These are phyloP conservation scores for Viola pubescens DNA, from an alignment of 441 rosid species.

Conservation along the genomic window DNA sequence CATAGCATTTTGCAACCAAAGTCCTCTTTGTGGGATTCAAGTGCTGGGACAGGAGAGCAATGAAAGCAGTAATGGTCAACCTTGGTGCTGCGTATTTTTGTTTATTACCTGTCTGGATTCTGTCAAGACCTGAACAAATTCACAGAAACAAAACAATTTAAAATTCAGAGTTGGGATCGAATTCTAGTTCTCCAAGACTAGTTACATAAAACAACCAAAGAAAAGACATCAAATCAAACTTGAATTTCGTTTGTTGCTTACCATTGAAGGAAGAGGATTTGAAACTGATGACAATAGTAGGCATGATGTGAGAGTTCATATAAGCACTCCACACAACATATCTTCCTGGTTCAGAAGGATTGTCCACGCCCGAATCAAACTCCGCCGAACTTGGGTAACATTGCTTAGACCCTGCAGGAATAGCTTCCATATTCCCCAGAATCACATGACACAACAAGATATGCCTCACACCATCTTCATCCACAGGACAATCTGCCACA, in stretches of 20 bases:
- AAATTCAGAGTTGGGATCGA: background rate
- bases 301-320: slow-evolving; percentile 2
- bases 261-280: background rate
- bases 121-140: background rate
- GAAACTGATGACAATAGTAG: background rate
- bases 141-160: background rate
- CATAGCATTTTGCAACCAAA: background rate
- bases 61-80: background rate
- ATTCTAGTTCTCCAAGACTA: background rate
- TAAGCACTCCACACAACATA: slow-evolving; percentile 5
- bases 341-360: background rate
- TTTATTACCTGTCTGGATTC: background rate
- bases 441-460: background rate
- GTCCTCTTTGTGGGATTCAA: background rate
- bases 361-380: slow-evolving; percentile 3
- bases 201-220: background rate
- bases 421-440: slow-evolving; percentile 3
- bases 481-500: background rate
- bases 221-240: background rate
- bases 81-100: background rate
- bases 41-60: background rate
- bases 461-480: slow-evolving; percentile 2
- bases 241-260: background rate
- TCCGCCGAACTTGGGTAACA: background rate
- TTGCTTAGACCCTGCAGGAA: slow-evolving; percentile 1